Evolutionary conservation across 2,329 filamentous ascomycete genomes (phyloP).

Genomic region (Aspergillus arachidicola): DNA sequence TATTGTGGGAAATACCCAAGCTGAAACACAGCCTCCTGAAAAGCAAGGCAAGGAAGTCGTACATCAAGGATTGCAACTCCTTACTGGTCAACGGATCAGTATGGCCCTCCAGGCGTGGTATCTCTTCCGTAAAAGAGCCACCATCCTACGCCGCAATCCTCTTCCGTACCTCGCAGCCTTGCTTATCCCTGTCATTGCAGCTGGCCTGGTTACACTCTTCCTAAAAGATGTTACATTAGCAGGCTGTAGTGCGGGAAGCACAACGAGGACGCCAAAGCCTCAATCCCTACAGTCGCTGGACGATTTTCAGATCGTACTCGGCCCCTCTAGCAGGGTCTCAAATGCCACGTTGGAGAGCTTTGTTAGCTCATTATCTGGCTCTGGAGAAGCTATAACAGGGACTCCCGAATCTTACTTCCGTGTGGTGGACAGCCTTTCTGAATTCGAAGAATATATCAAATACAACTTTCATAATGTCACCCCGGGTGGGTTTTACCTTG

Average conservation of each 20-base stretch:
- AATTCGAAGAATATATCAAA: conserved; percentile 69
- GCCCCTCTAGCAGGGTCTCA: conserved; percentile 36
- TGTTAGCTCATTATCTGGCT: conserved; percentile 21
- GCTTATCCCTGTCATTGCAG: conserved; percentile 75
- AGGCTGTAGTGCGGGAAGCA: conserved; percentile 52
- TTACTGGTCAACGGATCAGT: conserved; percentile 70
- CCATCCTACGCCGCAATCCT: conserved; percentile 76
- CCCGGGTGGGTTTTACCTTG: conserved; percentile 80
- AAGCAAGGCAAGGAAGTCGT: conserved; percentile 16
- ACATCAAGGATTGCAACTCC: conserved; percentile 47
- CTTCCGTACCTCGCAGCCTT: conserved; percentile 75
- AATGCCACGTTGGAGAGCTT: conserved; percentile 24
- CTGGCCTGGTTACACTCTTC: conserved; percentile 77
- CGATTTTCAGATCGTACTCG: conserved; percentile 39
- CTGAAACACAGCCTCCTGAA: conserved; percentile 16
- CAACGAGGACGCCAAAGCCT: conserved; percentile 25
- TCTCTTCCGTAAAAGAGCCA: conserved; percentile 75
- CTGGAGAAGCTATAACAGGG: conserved; percentile 29
- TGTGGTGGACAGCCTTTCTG: conserved; percentile 63
- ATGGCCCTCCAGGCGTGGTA: conserved; percentile 72
- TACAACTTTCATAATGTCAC: conserved; percentile 68
- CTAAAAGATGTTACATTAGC: conserved; percentile 59
- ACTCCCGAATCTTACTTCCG: conserved; percentile 46
- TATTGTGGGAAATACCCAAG: conserved; percentile 15
- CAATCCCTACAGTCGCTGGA: conserved; percentile 32